phyloP scores from a whole-genome alignment of 257 asterid species.

The Anisodus tanguticus region DNA sequence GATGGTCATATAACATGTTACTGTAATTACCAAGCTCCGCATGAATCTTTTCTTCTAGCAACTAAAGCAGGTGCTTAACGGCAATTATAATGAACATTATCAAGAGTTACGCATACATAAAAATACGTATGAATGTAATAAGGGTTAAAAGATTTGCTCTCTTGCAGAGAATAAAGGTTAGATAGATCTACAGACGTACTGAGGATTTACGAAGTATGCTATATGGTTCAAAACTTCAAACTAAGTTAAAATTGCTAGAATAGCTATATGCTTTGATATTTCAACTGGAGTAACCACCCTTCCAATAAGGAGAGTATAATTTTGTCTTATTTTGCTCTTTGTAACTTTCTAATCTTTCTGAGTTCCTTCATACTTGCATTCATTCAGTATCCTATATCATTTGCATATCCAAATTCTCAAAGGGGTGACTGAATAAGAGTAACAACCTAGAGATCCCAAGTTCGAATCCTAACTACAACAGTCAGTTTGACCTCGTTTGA shows the following conservation, averaged over 20 bases:
- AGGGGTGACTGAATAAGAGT: background rate
- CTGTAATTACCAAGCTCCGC: background rate
- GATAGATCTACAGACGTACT: background rate
- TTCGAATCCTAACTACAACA: background rate
- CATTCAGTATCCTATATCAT: background rate
- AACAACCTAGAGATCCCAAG: background rate
- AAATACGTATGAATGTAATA: background rate
- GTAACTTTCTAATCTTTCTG: background rate
- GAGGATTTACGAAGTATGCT: background rate
- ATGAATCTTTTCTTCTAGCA: background rate
- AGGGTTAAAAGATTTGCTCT: background rate
- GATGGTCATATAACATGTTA: background rate
- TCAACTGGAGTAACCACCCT: background rate
- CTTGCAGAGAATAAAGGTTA: background rate
- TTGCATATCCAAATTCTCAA: background rate
- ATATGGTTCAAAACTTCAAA: background rate
- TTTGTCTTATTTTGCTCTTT: constrained; percentile 3
- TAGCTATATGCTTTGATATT: background rate
- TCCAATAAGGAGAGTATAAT: background rate
- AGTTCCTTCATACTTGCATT: background rate
- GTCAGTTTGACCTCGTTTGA: background rate
- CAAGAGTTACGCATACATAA: background rate
- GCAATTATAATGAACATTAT: background rate
- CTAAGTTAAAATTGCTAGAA: background rate
- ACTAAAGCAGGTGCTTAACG: background rate